These are phyloP conservation scores for Claviceps sp. DNA, from an alignment of 2,329 filamentous ascomycete species.

Conservation along the genomic window DNA sequence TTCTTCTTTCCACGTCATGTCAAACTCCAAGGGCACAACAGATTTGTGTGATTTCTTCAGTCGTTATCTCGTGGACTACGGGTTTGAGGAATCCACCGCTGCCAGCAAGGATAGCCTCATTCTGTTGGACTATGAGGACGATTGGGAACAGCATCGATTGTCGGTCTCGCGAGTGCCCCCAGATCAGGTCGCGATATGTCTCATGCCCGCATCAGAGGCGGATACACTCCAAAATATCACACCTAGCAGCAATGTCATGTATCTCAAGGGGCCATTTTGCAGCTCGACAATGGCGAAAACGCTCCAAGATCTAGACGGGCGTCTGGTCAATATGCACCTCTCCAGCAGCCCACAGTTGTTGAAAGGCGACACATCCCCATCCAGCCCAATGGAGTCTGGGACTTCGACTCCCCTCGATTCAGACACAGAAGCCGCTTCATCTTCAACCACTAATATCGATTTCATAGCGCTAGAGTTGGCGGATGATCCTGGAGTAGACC, in stretches of 20 bases:
- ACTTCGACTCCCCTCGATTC: not conserved
- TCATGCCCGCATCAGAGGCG: not conserved
- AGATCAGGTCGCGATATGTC: not conserved
- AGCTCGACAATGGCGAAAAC: not conserved
- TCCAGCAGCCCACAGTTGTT: not conserved
- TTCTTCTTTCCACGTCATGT: not conserved
- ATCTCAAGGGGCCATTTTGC: not conserved
- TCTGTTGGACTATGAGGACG: not conserved
- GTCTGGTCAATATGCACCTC: not conserved
- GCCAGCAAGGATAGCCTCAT: not conserved
- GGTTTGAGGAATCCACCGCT: not conserved
- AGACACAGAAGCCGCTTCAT: not conserved
- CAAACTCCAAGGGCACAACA: not conserved
- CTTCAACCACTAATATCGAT: not conserved
- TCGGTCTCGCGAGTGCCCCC: not conserved
- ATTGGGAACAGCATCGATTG: not conserved
- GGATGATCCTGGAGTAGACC: not conserved
- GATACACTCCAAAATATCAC: not conserved
- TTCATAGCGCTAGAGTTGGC: not conserved
- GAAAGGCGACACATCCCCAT: not conserved
- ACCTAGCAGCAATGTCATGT: not conserved
- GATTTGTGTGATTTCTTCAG: not conserved
- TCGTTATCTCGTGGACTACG: conserved; percentile 3
- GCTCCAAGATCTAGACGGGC: not conserved
- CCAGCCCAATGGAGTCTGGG: not conserved